Base-by-base conservation (phyloP, 2,329 filamentous ascomycete genomes). In the Dothiorella sarmentorum region DNA sequence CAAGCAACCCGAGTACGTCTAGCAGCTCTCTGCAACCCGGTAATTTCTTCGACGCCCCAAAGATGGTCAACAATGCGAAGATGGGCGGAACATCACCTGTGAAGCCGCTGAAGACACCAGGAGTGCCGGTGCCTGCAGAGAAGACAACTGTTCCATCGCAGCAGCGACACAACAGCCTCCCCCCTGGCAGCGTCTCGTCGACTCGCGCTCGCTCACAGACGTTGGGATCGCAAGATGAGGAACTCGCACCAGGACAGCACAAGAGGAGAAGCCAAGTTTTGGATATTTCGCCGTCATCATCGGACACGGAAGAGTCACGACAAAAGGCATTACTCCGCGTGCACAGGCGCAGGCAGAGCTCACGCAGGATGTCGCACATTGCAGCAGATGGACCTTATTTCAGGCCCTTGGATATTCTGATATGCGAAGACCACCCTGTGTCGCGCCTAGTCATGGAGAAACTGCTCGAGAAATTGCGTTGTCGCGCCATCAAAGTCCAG, bases 391-490 rank as follows among this genome's bases (percentile, higher is more conserved):
- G 88, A 0, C 94, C 94, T 2, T 83, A 87, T 33, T 99, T 97
- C 75, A 84, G 94, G 27, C 91, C 94, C 2, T 76, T 99, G 53
- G 94, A 99, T 73, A 89, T 99, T 5, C 80, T 99, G 53, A 96
- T 99, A 53, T 97, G 94, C 70, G 94, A 99, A 75, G 94, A 99
- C 68, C 94, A 99, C 71, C 94, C 94, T 0, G 93, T 99, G 3
- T 96, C 94, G 5, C 85, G 93, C 20, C 86, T 99, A 78, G 93
- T 99, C n/a, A 97, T 99, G 93, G 94, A 99, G 70, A 94, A 96
- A 67, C 78, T 99, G 7, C 82, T 99, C 55, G 94, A 99, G 73
- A 99, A 97, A 75, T 79, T 97, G 33, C 88, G 91, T 33, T 99
- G 94, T 68, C 89, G 94, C 40, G 97, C 93, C 7, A 94, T 99